phyloP scores from a whole-genome alignment of 257 asterid genomes.

The Nicotiana noctiflora region DNA sequence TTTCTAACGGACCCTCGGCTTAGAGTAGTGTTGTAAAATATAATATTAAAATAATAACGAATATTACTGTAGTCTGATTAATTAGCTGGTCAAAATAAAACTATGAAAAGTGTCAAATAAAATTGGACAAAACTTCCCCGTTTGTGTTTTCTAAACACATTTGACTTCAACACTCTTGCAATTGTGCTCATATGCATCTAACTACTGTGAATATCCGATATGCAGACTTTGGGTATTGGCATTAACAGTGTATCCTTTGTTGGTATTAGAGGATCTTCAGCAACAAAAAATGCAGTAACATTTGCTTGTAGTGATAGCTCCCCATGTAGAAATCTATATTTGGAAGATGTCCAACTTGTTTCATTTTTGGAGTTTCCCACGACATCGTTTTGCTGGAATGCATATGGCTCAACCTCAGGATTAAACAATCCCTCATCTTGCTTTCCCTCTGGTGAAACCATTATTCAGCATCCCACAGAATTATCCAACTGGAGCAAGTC shows the following conservation, averaged over 20 bases:
- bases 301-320: conserved; percentile 64
- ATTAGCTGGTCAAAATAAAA: too few species aligned
- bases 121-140: too few species aligned
- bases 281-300: conserved; percentile 49
- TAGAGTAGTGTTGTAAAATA: too few species aligned
- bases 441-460: conserved; percentile 32
- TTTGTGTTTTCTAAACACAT: too few species aligned
- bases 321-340: conserved; percentile 48
- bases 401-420: conserved; percentile 54
- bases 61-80: too few species aligned
- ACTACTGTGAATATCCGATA: background rate
- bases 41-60: too few species aligned
- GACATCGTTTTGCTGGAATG: conserved; percentile 71
- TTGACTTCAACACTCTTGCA: background rate
- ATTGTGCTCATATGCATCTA: background rate
- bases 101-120: too few species aligned
- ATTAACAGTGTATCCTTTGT: conserved; percentile 36
- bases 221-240: conserved; percentile 60
- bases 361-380: conserved; percentile 27
- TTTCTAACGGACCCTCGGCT: too few species aligned
- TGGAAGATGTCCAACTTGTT: conserved; percentile 47
- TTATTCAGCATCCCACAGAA: conserved; percentile 21
- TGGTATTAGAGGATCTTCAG: conserved; percentile 62
- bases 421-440: conserved; percentile 50
- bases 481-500: background rate